Evolutionary conservation across 2,329 filamentous ascomycete species (phyloP).

Genomic region (Colletotrichum lindemuthianum): DNA sequence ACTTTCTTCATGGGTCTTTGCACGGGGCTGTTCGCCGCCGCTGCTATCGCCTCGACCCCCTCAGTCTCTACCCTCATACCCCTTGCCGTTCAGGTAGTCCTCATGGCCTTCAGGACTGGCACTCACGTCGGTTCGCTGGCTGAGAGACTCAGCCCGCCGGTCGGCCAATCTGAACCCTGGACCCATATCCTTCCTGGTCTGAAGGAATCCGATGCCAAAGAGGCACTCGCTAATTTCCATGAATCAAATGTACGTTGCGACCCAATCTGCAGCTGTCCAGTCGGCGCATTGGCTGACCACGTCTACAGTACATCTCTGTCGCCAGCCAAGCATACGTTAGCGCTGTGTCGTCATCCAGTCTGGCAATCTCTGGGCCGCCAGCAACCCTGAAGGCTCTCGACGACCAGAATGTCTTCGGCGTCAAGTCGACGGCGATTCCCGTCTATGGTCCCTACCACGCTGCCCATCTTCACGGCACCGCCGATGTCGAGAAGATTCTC

Average conservation of each 20-base stretch:
- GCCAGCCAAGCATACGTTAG: constrained; percentile 64
- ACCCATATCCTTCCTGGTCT: constrained; percentile 71
- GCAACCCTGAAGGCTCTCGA: constrained; percentile 56
- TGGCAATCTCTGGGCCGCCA: constrained; percentile 66
- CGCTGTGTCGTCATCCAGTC: constrained; percentile 57
- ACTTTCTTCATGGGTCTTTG: constrained; percentile 72
- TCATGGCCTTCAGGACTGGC: constrained; percentile 74
- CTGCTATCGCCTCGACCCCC: constrained; percentile 71
- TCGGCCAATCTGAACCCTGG: constrained; percentile 68
- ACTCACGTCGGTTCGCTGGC: constrained; percentile 63
- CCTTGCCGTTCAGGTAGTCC: constrained; percentile 70
- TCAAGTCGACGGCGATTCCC: constrained; percentile 58
- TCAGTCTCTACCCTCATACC: constrained; percentile 70
- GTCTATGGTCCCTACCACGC: constrained; percentile 69
- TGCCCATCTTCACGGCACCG: constrained; percentile 58
- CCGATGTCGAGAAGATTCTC: constrained; percentile 57
- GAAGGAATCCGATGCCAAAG: constrained; percentile 60
- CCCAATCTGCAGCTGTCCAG: constrained; percentile 25
- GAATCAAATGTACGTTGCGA: constrained; percentile 55
- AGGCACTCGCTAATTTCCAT: constrained; percentile 67
- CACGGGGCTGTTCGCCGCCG: constrained; percentile 76
- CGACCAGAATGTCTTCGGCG: constrained; percentile 50
- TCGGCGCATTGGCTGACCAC: neutral
- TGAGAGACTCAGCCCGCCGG: constrained; percentile 53
- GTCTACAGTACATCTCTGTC: constrained; percentile 50